Base-by-base conservation (phyloP, 192 early-diverging fungal genomes). In the Diversispora epigaea region DNA sequence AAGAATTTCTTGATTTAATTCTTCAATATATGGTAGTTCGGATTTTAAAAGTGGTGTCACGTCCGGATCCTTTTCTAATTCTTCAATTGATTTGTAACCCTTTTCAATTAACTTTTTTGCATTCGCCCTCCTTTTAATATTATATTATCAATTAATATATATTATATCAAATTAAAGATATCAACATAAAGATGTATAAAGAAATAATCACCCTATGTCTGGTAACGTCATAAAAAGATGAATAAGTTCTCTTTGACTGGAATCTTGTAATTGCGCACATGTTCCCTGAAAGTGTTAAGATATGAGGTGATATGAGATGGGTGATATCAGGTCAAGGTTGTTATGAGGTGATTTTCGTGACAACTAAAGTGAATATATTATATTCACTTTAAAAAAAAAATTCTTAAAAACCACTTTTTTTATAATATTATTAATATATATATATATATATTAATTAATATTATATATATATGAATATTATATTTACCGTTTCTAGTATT, bases 31-130 rank as follows among this genome's bases (percentile, higher is more conserved):
- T n/a, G 44, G 10, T 3, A 71, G 45, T 41, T 41, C 52, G 39
- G 58, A 14, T 49, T 39, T 41, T 43, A 58, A 52, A 22, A 46
- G 19, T 10, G 56, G 40, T 22, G 47, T 55, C 5, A 72, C 43
- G 4, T 77, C 21, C 10, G 69, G 57, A 19, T 71, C 67, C 3
- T 70, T 61, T 6, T 32, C 21, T 22, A 77, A 2, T 25, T 77
- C 76, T 22, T 70, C 67, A 11, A 77, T 11, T 19, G 76, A 73
- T 39, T 77, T 71, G 54, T 58, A 77, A 25, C 76, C 76, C 44
- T 71, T 77, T 3, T 58, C 55, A 7, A 77, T 54, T 39, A 71
- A 71, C 43, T 46, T 77, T 52, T 58, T 41, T 14, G 76, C 76
- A 0, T 8, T 32, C 9, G 60, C 68, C 32, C 44, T 19, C 39